These are phyloP conservation scores for Tetrahymena borealis DNA, from an alignment of 73 alveolate genomes.

Conservation along the genomic window DNA sequence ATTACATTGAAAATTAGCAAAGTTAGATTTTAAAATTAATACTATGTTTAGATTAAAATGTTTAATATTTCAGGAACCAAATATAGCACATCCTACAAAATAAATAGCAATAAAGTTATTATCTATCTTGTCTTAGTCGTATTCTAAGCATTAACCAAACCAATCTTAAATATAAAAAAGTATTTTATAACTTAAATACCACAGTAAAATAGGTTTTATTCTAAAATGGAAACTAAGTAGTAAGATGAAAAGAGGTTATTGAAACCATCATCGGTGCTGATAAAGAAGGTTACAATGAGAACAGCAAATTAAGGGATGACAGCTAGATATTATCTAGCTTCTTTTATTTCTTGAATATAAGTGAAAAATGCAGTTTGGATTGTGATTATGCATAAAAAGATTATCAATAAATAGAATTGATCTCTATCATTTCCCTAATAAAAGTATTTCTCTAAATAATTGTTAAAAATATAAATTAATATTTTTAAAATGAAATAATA, in stretches of 20 bases:
- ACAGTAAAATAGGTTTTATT: neutral
- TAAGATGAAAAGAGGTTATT: neutral
- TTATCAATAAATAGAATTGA: neutral
- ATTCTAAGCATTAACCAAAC: neutral
- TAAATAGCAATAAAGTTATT: neutral
- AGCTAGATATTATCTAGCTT: neutral
- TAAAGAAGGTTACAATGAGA: neutral
- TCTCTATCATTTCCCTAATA: neutral
- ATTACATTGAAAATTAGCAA: neutral
- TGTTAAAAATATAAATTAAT: neutral
- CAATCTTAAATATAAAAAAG: neutral
- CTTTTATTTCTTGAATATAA: neutral
- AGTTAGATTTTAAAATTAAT: neutral
- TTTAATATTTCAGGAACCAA: neutral
- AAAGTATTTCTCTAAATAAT: neutral
- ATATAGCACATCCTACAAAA: neutral
- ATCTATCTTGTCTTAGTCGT: neutral
- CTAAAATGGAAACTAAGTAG: neutral
- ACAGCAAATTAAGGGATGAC: neutral
- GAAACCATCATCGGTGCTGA: neutral
- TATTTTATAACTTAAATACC: neutral
- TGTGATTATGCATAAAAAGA: neutral
- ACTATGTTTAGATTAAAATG: neutral
- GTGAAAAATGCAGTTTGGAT: neutral
- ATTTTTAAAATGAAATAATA: neutral